Conservation (phyloP, 306 rosid genomes). For the Cicer cuneatum region DNA sequence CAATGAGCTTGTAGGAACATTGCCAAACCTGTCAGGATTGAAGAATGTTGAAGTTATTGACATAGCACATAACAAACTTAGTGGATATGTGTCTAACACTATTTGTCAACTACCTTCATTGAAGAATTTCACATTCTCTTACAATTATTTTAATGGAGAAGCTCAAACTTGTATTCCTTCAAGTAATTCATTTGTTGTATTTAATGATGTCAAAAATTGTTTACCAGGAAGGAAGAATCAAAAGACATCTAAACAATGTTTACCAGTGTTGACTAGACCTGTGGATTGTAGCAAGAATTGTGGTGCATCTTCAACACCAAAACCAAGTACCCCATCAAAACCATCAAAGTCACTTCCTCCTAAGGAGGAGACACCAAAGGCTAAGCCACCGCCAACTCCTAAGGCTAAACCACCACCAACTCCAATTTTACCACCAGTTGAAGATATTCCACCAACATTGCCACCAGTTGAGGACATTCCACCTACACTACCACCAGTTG, state of each 20-base stretch:
- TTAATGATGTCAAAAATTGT: conserved; percentile 58
- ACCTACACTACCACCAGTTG: not conserved
- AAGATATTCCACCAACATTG: not conserved
- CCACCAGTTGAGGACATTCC: not conserved
- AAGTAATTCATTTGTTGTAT: not conserved
- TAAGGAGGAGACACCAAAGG: not conserved
- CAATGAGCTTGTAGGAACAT: conserved; percentile 59
- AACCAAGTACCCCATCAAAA: conserved; percentile 28
- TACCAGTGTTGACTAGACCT: conserved; percentile 47
- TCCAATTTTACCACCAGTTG: not conserved
- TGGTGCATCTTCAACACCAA: conserved; percentile 38
- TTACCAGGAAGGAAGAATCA: conserved; percentile 60
- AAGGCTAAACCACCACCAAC: conserved; percentile 28
- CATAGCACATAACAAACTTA: conserved; percentile 53
- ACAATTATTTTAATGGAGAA: conserved; percentile 64
- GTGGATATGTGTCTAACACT: conserved; percentile 56
- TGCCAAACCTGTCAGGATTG: conserved; percentile 53
- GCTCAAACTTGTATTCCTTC: conserved; percentile 53
- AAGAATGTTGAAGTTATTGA: conserved; percentile 56
- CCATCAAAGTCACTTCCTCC: not conserved
- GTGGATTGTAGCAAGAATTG: conserved; percentile 68
- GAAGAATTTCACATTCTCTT: conserved; percentile 56
- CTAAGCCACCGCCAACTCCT: conserved; percentile 29
- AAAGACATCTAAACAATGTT: conserved; percentile 51
- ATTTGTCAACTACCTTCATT: conserved; percentile 63